These are phyloP conservation scores for Cystobasidium tubakii DNA, from an alignment of 768 basidiomycete genomes.

Conservation along the genomic window DNA sequence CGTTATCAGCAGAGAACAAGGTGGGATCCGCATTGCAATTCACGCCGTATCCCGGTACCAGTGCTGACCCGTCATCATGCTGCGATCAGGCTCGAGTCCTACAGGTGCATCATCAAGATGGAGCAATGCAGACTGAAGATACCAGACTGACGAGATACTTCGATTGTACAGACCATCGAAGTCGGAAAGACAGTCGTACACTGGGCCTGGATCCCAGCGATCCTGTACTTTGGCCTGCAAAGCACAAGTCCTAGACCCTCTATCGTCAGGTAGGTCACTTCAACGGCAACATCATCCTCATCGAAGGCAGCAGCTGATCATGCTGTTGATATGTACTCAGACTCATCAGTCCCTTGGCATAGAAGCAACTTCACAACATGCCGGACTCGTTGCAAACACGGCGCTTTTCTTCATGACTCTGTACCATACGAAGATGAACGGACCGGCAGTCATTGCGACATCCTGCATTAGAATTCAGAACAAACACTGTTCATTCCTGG, in stretches of 20 bases:
- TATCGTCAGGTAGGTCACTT: constrained; percentile 9
- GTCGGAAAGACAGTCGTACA: constrained; percentile 79
- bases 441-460: not conserved
- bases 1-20: constrained; percentile 29
- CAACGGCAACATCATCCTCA: too few relatives aligned
- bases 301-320: not conserved
- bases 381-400: not conserved
- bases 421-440: not conserved
- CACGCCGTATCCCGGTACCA: not conserved
- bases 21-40: not conserved
- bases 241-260: constrained; percentile 29
- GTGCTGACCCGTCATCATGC: not conserved
- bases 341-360: constrained; percentile 37
- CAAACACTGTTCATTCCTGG: too few relatives aligned
- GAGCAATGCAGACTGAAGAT: not conserved
- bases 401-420: not conserved
- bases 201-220: constrained; percentile 92
- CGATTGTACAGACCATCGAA: constrained; percentile 58
- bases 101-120: constrained; percentile 10
- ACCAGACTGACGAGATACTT: not conserved
- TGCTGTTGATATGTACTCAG: not conserved
- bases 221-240: constrained; percentile 79
- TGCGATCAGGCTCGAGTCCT: constrained; percentile 18
- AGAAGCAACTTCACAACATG: not conserved
- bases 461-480: not conserved